phyloP scores from a whole-genome alignment of 371 early-diverging fungal species.

The Amoeboaphelidium protococcarum region DNA sequence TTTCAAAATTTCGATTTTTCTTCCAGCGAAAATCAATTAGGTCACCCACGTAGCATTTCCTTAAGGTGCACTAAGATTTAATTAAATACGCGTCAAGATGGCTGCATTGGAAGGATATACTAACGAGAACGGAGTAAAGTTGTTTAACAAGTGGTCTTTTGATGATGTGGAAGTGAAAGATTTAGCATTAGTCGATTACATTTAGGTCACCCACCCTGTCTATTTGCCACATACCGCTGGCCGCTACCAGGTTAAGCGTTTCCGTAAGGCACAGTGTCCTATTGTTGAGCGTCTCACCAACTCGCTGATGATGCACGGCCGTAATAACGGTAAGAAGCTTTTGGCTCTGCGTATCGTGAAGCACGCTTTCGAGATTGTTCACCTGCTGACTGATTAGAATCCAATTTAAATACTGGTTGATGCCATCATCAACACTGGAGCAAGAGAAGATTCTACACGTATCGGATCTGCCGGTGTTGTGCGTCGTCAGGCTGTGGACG shows the following conservation, averaged over 20 bases:
- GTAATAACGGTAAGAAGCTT: constrained; percentile 99
- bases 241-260: constrained; percentile 87
- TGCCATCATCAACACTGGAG: constrained; percentile 99
- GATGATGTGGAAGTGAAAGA: constrained; percentile 89
- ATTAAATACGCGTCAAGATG: too few relatives aligned
- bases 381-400: constrained; percentile 95
- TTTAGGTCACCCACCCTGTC: constrained; percentile 72
- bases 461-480: constrained; percentile 98
- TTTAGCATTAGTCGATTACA: constrained; percentile 82
- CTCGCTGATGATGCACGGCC: constrained; percentile 99
- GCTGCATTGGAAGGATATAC: constrained; percentile 24
- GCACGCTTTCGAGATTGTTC: constrained; percentile 98
- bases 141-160: constrained; percentile 86
- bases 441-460: constrained; percentile 99
- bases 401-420: constrained; percentile 98
- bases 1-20: too few relatives aligned
- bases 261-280: constrained; percentile 98
- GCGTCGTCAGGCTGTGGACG: constrained; percentile 99
- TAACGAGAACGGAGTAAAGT: constrained; percentile 33
- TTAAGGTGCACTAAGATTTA: too few relatives aligned
- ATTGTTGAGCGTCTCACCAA: constrained; percentile 98
- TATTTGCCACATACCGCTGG: constrained; percentile 97
- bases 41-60: too few relatives aligned
- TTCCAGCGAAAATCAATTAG: too few relatives aligned
- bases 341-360: constrained; percentile 96